Evolutionary conservation across 305 asterid species (phyloP).

Genomic region (Plantago rigida): DNA sequence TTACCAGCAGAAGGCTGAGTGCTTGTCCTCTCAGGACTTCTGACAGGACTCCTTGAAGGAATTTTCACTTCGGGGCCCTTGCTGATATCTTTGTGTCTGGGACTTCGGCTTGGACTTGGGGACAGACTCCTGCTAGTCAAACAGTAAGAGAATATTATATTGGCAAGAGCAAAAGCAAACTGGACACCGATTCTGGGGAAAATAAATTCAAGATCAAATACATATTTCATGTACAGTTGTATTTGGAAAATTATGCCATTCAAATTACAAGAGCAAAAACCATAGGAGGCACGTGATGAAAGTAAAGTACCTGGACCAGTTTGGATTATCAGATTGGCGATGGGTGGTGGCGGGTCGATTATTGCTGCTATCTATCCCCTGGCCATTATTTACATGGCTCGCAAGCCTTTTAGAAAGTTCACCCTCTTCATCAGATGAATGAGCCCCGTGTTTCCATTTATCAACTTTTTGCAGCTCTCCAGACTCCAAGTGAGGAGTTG

Average conservation of each 20-base stretch:
- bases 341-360: conserved; percentile 27
- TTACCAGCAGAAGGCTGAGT: conserved; percentile 38
- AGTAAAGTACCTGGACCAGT: conserved; percentile 54
- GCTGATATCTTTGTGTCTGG: conserved; percentile 28
- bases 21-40: conserved; percentile 28
- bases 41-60: conserved; percentile 36
- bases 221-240: conserved; percentile 14
- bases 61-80: conserved; percentile 28
- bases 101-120: conserved; percentile 44
- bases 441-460: conserved; percentile 27
- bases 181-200: too few relatives aligned
- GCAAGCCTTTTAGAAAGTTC: conserved; percentile 45
- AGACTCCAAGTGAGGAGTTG: conserved; percentile 29
- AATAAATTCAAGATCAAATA: background rate
- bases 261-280: conserved; percentile 3
- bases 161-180: conserved; percentile 1
- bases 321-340: conserved; percentile 31
- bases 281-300: background rate
- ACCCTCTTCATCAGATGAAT: conserved; percentile 48
- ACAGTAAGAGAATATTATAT: conserved; percentile 1
- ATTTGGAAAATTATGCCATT: background rate
- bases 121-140: conserved; percentile 43
- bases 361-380: conserved; percentile 27
- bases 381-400: conserved; percentile 39
- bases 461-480: conserved; percentile 33